Conservation (phyloP, 2,329 filamentous ascomycete genomes). For the Dendrostoma leiphaemia region DNA sequence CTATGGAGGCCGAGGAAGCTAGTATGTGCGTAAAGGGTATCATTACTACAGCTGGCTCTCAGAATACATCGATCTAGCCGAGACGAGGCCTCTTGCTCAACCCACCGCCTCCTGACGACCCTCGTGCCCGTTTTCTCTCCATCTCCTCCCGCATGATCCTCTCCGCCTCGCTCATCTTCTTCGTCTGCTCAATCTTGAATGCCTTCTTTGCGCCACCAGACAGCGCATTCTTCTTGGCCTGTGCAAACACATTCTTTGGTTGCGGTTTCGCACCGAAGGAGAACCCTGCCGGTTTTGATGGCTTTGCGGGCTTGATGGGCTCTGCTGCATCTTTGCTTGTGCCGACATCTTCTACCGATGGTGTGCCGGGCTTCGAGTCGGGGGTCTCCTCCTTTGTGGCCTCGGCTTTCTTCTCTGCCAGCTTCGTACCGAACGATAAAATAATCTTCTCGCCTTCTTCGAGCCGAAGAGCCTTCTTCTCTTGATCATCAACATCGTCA, state of each 20-base stretch:
- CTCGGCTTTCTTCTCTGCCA: constrained; percentile 21
- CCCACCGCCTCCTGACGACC: constrained; percentile 43
- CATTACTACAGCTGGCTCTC: constrained; percentile 2
- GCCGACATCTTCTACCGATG: constrained; percentile 22
- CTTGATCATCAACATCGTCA: constrained; percentile 39
- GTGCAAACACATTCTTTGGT: constrained; percentile 73
- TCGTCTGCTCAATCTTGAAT: constrained; percentile 57
- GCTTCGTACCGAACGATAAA: constrained; percentile 61
- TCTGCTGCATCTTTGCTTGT: constrained; percentile 19
- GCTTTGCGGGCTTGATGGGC: constrained; percentile 16
- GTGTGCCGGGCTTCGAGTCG: constrained; percentile 5
- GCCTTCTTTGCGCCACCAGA: constrained; percentile 59
- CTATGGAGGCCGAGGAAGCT: neutral
- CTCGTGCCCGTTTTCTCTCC: constrained; percentile 64
- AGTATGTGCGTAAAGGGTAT: constrained; percentile 11
- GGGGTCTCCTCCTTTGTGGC: constrained; percentile 13
- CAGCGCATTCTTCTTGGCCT: constrained; percentile 68
- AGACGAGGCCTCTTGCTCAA: constrained; percentile 47
- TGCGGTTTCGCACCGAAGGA: constrained; percentile 64
- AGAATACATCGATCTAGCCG: constrained; percentile 1
- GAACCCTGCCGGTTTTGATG: constrained; percentile 53
- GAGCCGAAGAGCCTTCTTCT: constrained; percentile 51
- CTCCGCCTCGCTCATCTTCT: constrained; percentile 86
- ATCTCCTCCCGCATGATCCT: constrained; percentile 86
- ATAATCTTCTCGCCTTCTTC: constrained; percentile 75